Evolutionary conservation across 169 alveolate genomes (phyloP), one percentile per base, ranked within the genome.

Genomic region (Besnoitia besnoiti): DNA sequence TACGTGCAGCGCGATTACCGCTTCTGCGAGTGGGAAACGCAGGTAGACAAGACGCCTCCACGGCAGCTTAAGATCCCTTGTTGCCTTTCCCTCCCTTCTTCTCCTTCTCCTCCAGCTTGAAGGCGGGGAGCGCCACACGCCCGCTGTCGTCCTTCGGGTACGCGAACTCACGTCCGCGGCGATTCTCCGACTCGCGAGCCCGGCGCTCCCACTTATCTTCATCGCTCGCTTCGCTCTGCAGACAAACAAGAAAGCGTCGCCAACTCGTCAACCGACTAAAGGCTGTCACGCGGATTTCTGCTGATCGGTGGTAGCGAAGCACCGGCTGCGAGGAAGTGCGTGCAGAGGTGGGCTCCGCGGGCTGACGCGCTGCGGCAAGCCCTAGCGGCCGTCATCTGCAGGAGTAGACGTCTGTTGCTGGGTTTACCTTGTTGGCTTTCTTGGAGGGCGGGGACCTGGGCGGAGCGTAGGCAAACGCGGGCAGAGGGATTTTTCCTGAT

Each of bases 121-220:
- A 89, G n/a, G 93, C 93, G 27, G 93, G 93, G 5, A 89, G 89
- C 2, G 93, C 93, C 49, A 89, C 92, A n/a, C 76, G 85, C 33
- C 92, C 92, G 61, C 77, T 85, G 47, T 89, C 89, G 82, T 89
- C 92, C 4, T 85, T 89, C 8, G 92, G 92, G 21, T n/a, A 89
- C 10, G 88, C 92, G 24, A 89, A n/a, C 7, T 85, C 92, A 8
- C 59, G 33, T 39, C 92, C 77, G 35, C 77, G 50, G 37, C 67
- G 88, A 7, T 46, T 55, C 35, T 85, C 89, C 37, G 92, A 75
- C 24, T 55, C 80, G 47, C 47, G 30, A 49, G 62, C 77, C 14
- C 24, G 12, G 33, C 67, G 24, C 67, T 55, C 67, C 33, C 12
- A 55, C 3, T 19, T 1, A 55, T 21, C 1, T 5, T 55, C 67